Conservation (phyloP, 2,329 filamentous ascomycete species). For the Curvularia lunata region DNA sequence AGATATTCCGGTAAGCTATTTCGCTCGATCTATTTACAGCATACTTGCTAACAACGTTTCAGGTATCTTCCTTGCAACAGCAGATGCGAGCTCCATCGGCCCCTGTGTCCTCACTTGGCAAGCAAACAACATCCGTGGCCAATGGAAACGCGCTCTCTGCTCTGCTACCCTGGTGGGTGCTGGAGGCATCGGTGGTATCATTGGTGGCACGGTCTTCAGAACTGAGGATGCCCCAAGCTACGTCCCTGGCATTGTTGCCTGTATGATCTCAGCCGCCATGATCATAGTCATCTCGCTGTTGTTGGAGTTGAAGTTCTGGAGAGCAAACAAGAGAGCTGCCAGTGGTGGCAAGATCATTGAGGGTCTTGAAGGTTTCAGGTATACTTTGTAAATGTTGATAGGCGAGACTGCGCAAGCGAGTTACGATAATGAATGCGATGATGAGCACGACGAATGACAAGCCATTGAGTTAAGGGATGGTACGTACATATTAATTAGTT, state of each 20-base stretch:
- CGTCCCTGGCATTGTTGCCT: conserved; percentile 46
- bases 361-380: conserved; percentile 41
- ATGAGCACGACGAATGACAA: background rate
- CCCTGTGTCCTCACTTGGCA: conserved; percentile 78
- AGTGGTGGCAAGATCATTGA: conserved; percentile 51
- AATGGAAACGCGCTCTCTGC: conserved; percentile 85
- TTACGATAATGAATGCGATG: background rate
- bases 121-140: conserved; percentile 85
- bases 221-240: conserved; percentile 49
- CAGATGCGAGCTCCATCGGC: conserved; percentile 77
- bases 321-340: conserved; percentile 48
- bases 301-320: conserved; percentile 42
- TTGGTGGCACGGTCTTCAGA: conserved; percentile 73
- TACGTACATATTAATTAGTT: background rate
- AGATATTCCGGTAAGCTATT: conserved; percentile 63
- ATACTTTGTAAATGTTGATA: conserved; percentile 29
- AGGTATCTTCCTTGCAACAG: conserved; percentile 73
- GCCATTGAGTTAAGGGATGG: background rate
- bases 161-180: conserved; percentile 77
- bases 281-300: conserved; percentile 44
- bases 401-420: background rate
- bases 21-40: background rate
- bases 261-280: conserved; percentile 45
- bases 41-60: background rate
- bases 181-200: conserved; percentile 81